A percentile compares a stretch with the other conserved stretches of the same genome.
Conservation (phyloP, 1,284 basidiomycete species). For the Lentinus polychrous region DNA sequence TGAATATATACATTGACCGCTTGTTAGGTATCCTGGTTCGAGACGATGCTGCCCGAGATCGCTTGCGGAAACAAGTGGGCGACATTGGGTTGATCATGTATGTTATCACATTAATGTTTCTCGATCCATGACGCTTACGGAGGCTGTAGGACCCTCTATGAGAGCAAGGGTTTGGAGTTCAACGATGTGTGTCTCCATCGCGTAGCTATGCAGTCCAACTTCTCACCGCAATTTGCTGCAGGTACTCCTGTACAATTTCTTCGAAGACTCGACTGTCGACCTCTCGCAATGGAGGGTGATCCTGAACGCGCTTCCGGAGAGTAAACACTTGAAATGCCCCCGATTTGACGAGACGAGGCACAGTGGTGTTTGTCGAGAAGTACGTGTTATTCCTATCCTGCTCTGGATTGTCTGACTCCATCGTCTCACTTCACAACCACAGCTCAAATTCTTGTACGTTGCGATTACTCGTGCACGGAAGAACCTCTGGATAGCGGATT, state of each 20-base stretch:
- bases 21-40: constrained; percentile 61
- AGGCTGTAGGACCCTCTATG: constrained; percentile 53
- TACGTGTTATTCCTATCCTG: constrained; percentile 17
- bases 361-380: constrained; percentile 55
- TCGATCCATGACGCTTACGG: neutral
- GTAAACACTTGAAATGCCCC: constrained; percentile 22
- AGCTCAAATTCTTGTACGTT: constrained; percentile 67
- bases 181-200: constrained; percentile 43
- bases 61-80: constrained; percentile 48
- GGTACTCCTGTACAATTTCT: constrained; percentile 70
- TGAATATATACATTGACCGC: neutral
- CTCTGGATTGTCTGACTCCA: too few species aligned
- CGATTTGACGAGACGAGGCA: constrained; percentile 47
- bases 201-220: neutral
- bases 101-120: constrained; percentile 15
- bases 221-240: constrained; percentile 20
- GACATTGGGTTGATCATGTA: constrained; percentile 59
- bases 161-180: constrained; percentile 72
- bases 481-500: constrained; percentile 62
- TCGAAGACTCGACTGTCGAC: constrained; percentile 51
- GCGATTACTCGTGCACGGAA: constrained; percentile 64
- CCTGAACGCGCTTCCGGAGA: constrained; percentile 34
- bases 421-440: too few species aligned
- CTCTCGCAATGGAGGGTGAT: constrained; percentile 53
- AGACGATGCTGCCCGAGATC: constrained; percentile 42